Evolutionary conservation across 306 rosid genomes (phyloP), one percentile per base, ranked within the genome.

Genomic region (Astragalus membranaceus): DNA sequence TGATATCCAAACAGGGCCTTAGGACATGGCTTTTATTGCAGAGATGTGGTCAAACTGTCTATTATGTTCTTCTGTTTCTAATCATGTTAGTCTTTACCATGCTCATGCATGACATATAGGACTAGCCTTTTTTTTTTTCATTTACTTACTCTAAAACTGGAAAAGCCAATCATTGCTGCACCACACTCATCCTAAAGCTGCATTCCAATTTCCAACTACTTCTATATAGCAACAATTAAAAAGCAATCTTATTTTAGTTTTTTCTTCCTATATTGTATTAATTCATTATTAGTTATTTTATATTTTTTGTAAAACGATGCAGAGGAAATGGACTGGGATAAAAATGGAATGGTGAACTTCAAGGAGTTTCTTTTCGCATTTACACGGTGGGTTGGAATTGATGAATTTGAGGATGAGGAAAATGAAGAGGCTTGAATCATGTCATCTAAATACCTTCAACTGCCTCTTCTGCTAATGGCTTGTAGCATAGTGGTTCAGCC

Each of bases 251-350:
- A 9, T 67, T 60, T 58, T 4, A 54, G 4, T 14, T 43, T 17
- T 29, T 20, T n/a, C 43, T 10, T 50, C 47, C 11, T 1, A 12
- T 33, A 67, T 33, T 48, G 10, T 35, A 57, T 44, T 17, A 69
- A 33, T 51, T 15, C 13, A 56, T 63, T 66, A 59, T 29, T 14
- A 16, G 7, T 14, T 15, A 20, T 67, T 53, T 48, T 42, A 16
- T 53, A 8, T 72, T 64, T 4, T 46, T 69, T 63, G 13, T 15
- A 13, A 64, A 75, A 78, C 73, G 63, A 42, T 79, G 76, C 97
- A 93, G 98, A 90, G 73, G 98, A 93, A 78, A 93, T 93, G 98
- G 98, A 93, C 76, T 93, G 98, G 98, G 97, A 93, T 68, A 87
- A 83, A 67, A 93, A 93, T 80, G 98, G 98, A 82, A 93, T 90